Conservation (phyloP, 2,329 filamentous ascomycete genomes). For the Verticillium zaregamsianum region DNA sequence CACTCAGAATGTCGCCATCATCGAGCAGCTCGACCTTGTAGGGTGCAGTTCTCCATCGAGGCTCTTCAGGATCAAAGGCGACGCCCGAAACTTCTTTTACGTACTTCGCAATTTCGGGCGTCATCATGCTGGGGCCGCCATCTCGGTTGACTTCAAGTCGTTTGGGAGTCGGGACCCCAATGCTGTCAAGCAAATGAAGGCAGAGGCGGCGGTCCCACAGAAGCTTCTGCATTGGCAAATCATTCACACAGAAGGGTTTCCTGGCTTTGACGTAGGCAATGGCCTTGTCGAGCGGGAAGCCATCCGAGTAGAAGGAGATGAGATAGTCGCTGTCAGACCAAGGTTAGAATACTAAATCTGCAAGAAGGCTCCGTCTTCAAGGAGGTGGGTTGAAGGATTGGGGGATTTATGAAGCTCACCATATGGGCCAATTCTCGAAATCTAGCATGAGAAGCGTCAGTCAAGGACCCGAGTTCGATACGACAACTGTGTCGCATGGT, state of each 20-base stretch:
- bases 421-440: conserved; percentile 93
- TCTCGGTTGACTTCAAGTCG: conserved; percentile 90
- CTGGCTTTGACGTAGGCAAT: conserved; percentile 91
- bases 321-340: conserved; percentile 66
- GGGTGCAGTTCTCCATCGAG: conserved; percentile 49
- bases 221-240: conserved; percentile 94
- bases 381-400: too few relatives aligned
- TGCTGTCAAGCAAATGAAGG: conserved; percentile 79
- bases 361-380: neutral
- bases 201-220: conserved; percentile 94
- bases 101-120: conserved; percentile 73
- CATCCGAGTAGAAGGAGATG: conserved; percentile 97
- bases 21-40: conserved; percentile 81
- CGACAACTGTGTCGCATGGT: neutral
- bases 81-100: conserved; percentile 79
- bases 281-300: conserved; percentile 93
- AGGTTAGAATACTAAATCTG: neutral
- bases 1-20: conserved; percentile 79
- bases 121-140: conserved; percentile 77
- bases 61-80: conserved; percentile 59
- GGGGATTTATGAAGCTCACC: conserved; percentile 40
- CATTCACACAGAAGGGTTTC: conserved; percentile 96
- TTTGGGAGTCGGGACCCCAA: conserved; percentile 84
- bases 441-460: conserved; percentile 36
- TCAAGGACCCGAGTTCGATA: neutral